phyloP scores from a whole-genome alignment of 495 filamentous ascomycete species.

The Annulohypoxylon moriforme region DNA sequence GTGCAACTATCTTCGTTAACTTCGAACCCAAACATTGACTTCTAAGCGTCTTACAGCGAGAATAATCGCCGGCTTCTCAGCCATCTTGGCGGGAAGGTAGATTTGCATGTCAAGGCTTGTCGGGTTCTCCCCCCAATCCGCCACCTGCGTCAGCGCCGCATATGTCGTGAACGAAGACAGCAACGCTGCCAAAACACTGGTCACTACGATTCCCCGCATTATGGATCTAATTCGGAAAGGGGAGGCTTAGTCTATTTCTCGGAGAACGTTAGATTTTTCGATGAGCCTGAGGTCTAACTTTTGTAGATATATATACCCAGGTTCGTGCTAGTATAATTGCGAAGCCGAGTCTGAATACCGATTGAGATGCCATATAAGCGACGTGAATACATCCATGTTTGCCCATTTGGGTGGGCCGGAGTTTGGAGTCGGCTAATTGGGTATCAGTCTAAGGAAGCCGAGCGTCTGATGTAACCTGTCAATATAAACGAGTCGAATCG shows the following conservation, averaged over 20 bases:
- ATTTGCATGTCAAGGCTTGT: constrained; percentile 54
- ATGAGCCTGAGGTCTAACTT: neutral
- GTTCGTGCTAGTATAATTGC: neutral
- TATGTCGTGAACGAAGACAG: constrained; percentile 18
- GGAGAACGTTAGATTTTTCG: neutral
- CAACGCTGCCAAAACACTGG: constrained; percentile 16
- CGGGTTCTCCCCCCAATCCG: constrained; percentile 54
- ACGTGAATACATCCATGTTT: constrained; percentile 4
- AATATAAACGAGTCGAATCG: constrained; percentile 6
- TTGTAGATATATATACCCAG: constrained; percentile 27
- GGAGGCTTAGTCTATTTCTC: neutral
- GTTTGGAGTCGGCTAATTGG: constrained; percentile 35
- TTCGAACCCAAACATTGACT: neutral
- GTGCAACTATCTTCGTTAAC: constrained; percentile 46
- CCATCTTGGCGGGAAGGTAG: constrained; percentile 52
- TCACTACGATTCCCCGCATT: constrained; percentile 15
- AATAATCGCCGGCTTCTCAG: constrained; percentile 53
- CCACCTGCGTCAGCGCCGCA: constrained; percentile 36
- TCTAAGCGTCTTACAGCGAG: constrained; percentile 48
- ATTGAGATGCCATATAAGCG: neutral
- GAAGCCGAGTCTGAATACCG: constrained; percentile 16
- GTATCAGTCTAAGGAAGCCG: constrained; percentile 23
- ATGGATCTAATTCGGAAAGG: neutral
- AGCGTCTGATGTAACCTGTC: constrained; percentile 31
- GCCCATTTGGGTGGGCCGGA: constrained; percentile 19